These are phyloP conservation scores for Talaromyces trachyspermus DNA, from an alignment of 495 filamentous ascomycete genomes.

Conservation along the genomic window DNA sequence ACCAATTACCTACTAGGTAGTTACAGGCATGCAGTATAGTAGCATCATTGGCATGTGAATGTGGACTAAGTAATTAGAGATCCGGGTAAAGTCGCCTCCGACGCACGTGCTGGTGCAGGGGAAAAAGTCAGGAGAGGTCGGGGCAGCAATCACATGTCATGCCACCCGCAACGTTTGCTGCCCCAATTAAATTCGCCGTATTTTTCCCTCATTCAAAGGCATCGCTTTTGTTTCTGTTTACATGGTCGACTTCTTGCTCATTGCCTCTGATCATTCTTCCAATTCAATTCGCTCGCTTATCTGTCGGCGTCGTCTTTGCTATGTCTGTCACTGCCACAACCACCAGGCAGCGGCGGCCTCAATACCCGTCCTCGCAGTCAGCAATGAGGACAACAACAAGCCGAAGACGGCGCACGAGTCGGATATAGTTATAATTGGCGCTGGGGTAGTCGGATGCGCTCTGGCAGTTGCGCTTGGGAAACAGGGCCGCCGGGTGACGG, in stretches of 20 bases:
- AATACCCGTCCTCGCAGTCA: conserved; percentile 1
- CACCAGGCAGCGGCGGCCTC: neutral
- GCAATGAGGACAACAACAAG: conserved; percentile 18
- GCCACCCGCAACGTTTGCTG: conserved; percentile 18
- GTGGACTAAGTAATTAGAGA: conserved; percentile 12
- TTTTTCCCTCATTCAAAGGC: conserved; percentile 1
- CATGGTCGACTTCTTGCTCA: conserved; percentile 12
- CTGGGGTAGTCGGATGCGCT: conserved; percentile 83
- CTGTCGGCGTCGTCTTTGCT: too few species aligned
- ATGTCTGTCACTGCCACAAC: conserved; percentile 2
- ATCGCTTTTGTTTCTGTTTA: conserved; percentile 3
- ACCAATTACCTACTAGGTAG: too few species aligned
- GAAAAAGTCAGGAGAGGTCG: conserved; percentile 2
- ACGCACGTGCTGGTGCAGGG: neutral
- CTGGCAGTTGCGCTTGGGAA: conserved; percentile 77
- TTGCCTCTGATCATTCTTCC: conserved; percentile 6
- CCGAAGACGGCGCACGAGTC: conserved; percentile 39
- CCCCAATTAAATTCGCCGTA: neutral
- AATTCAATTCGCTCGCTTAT: conserved; percentile 2
- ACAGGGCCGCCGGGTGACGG: conserved; percentile 85
- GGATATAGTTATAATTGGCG: conserved; percentile 86
- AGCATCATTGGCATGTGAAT: too few species aligned
- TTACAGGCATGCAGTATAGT: too few species aligned
- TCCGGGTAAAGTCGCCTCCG: too few species aligned
- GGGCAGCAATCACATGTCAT: conserved; percentile 31